Conservation (phyloP, 345 rosid species). For the Gossypium turneri region DNA sequence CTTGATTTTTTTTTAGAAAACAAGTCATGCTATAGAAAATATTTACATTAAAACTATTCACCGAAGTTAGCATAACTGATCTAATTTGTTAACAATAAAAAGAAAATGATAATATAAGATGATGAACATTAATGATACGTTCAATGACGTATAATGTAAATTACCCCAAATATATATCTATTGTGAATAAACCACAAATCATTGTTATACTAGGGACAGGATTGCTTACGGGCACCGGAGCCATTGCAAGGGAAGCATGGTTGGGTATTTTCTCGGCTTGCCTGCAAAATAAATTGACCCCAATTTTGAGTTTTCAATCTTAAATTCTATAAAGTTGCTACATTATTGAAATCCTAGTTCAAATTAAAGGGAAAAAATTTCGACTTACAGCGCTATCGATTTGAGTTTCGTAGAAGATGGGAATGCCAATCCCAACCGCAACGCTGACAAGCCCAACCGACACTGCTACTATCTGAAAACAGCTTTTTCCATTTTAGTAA, state of each 20-base stretch:
- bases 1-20: too few relatives aligned
- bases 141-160: too few relatives aligned
- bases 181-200: too few relatives aligned
- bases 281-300: constrained; percentile 34
- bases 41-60: too few relatives aligned
- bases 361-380: not conserved
- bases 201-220: not conserved
- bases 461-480: constrained; percentile 64
- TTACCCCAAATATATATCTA: too few relatives aligned
- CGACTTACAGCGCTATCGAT: constrained; percentile 73
- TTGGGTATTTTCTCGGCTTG: constrained; percentile 82
- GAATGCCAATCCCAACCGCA: constrained; percentile 81
- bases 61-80: too few relatives aligned
- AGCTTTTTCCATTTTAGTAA: not conserved
- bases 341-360: not conserved
- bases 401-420: constrained; percentile 75
- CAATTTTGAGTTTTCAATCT: not conserved
- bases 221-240: constrained; percentile 77
- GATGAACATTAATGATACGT: too few relatives aligned
- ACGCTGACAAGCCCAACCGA: constrained; percentile 81
- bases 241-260: constrained; percentile 95
- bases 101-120: too few relatives aligned
- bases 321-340: not conserved
- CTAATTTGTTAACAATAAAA: too few relatives aligned
- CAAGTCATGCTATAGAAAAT: too few relatives aligned